Percentiles rank a stretch among this genome's conserved stretches.
These are phyloP conservation scores for Mikania micrantha DNA, from an alignment of 129 eudicot genomes.

Conservation along the genomic window DNA sequence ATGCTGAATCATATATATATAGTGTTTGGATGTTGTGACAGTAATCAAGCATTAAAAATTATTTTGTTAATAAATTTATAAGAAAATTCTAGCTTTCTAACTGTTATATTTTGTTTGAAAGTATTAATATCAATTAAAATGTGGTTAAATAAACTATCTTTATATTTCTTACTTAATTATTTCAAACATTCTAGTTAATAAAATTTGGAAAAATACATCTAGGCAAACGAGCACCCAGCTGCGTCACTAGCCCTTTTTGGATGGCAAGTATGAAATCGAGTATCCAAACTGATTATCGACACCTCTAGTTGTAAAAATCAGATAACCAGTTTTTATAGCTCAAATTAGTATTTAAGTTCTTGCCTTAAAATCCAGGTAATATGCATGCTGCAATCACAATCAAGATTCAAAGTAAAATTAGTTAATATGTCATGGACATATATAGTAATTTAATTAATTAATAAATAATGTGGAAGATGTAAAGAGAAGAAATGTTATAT, in stretches of 20 bases:
- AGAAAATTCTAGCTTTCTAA: no score
- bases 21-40: no score
- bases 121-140: background rate
- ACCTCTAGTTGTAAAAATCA: background rate
- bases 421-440: slow-evolving; percentile 7
- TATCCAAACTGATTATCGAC: background rate
- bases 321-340: background rate
- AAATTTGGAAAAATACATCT: no score
- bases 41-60: no score
- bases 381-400: slow-evolving; percentile 71
- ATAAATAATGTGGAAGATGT: background rate
- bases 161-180: background rate
- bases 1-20: background rate
- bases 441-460: background rate
- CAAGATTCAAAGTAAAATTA: slow-evolving; percentile 1
- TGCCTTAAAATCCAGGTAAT: slow-evolving; percentile 76
- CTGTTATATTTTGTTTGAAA: no score
- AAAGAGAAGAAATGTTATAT: slow-evolving; percentile 15
- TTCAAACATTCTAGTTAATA: no score
- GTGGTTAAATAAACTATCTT: background rate
- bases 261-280: no score
- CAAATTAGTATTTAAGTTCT: slow-evolving; percentile 5
- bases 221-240: no score
- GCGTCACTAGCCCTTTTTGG: no score
- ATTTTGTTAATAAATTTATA: no score